Percentiles rank a stretch among this genome's conserved stretches.
Conservation (phyloP, 2,329 filamentous ascomycete species). For the Zymoseptoria passerinii region DNA sequence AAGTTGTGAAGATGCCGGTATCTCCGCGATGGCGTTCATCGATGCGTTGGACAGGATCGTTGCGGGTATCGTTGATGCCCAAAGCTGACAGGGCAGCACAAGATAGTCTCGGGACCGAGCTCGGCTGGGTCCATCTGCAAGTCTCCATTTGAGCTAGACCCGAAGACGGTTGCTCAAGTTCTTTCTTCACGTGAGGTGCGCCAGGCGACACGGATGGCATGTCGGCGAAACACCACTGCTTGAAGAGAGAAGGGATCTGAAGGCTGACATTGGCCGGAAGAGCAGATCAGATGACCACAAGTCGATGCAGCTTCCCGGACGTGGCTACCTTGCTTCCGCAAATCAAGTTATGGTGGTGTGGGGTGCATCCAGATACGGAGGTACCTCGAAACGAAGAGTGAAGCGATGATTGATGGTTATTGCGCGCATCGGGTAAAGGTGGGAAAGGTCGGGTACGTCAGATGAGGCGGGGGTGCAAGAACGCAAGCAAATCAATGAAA, state of each 20-base stretch:
- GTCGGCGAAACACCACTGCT: constrained; percentile 10
- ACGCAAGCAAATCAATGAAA: constrained; percentile 21
- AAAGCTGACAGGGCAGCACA: not conserved
- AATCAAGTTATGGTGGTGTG: constrained; percentile 2
- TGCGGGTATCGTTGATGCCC: not conserved
- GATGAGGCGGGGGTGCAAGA: not conserved
- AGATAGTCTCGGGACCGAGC: constrained; percentile 1
- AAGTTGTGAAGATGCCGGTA: not conserved
- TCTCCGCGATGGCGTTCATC: not conserved
- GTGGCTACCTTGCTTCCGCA: constrained; percentile 11
- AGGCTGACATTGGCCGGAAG: not conserved
- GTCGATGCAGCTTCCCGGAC: constrained; percentile 10
- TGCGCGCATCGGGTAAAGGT: not conserved
- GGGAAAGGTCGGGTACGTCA: not conserved
- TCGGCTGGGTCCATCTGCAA: not conserved
- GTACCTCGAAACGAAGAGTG: not conserved
- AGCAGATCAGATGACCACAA: constrained; percentile 16
- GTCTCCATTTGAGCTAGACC: not conserved
- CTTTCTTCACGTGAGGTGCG: constrained; percentile 10
- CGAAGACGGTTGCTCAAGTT: not conserved
- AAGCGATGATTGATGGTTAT: not conserved
- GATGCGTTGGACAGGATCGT: not conserved
- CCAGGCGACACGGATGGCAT: constrained; percentile 12
- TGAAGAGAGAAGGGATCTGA: not conserved
- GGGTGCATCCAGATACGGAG: not conserved